A percentile compares a stretch with the other conserved stretches of the same genome.
These are phyloP conservation scores for Actinomucor elegans DNA, from an alignment of 371 early-diverging fungal genomes.

Conservation along the genomic window DNA sequence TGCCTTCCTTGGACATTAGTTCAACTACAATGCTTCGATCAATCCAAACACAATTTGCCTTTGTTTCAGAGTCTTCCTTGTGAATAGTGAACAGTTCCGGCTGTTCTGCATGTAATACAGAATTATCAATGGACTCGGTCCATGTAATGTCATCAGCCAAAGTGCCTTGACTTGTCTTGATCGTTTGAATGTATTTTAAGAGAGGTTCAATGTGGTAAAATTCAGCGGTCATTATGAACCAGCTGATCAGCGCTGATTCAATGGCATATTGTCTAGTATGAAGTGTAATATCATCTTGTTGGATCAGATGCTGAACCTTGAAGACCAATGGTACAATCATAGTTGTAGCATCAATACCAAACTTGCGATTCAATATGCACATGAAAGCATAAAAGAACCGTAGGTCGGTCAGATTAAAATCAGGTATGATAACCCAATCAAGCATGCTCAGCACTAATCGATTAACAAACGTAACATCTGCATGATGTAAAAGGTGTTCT, in stretches of 20 bases:
- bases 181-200: slow-evolving; percentile 12
- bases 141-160: neutral
- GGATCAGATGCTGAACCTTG: slow-evolving; percentile 48
- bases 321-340: slow-evolving; percentile 62
- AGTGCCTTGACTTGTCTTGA: neutral
- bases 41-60: slow-evolving; percentile 10
- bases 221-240: slow-evolving; percentile 37
- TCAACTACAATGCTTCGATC: slow-evolving; percentile 32
- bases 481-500: slow-evolving; percentile 6
- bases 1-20: slow-evolving; percentile 22
- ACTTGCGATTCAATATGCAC: slow-evolving; percentile 49
- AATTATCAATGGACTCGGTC: neutral
- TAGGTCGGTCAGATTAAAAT: slow-evolving; percentile 54
- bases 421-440: slow-evolving; percentile 41
- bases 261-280: slow-evolving; percentile 53
- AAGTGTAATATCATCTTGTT: slow-evolving; percentile 24
- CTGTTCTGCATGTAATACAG: neutral
- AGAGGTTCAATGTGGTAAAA: slow-evolving; percentile 31
- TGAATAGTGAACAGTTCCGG: neutral
- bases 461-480: slow-evolving; percentile 40
- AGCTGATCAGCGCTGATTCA: slow-evolving; percentile 50
- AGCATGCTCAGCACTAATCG: slow-evolving; percentile 46
- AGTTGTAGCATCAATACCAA: slow-evolving; percentile 60
- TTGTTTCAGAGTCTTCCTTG: neutral
- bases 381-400: slow-evolving; percentile 52